Percentiles rank a stretch among this genome's conserved stretches.
These are phyloP conservation scores for Phytophthora meadii DNA, from an alignment of 352 stramenopile genomes.

Conservation along the genomic window DNA sequence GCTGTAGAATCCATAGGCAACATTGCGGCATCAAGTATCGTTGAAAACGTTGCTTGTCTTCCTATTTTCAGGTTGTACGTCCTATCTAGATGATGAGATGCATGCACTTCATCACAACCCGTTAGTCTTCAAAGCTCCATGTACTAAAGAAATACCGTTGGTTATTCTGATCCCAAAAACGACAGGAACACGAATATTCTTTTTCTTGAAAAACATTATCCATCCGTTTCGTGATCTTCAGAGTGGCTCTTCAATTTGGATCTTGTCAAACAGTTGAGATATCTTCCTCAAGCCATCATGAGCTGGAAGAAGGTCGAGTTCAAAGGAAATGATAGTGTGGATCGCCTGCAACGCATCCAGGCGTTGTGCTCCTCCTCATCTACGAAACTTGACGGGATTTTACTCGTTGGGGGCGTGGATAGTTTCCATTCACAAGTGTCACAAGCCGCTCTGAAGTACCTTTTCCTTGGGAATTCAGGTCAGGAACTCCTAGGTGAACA, in stretches of 20 bases:
- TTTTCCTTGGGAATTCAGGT: constrained; percentile 73
- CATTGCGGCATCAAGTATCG: constrained; percentile 1
- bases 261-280: constrained; percentile 9
- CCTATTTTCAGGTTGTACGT: constrained; percentile 34
- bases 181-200: no score
- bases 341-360: constrained; percentile 62
- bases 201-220: neutral
- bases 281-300: constrained; percentile 29
- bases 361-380: constrained; percentile 43
- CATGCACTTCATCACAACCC: neutral
- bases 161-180: neutral
- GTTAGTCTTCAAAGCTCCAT: neutral
- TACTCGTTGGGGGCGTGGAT: constrained; percentile 77
- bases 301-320: constrained; percentile 65
- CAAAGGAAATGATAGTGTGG: constrained; percentile 58
- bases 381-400: constrained; percentile 49
- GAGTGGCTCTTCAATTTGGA: constrained; percentile 26
- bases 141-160: neutral
- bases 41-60: neutral
- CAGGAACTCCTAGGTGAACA: constrained; percentile 81
- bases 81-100: constrained; percentile 30
- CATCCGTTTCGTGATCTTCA: constrained; percentile 15
- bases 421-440: constrained; percentile 69
- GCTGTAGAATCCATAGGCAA: neutral
- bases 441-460: constrained; percentile 76